Base-by-base conservation (phyloP, 2,329 filamentous ascomycete genomes). In the Chalaropsis ovoidea region DNA sequence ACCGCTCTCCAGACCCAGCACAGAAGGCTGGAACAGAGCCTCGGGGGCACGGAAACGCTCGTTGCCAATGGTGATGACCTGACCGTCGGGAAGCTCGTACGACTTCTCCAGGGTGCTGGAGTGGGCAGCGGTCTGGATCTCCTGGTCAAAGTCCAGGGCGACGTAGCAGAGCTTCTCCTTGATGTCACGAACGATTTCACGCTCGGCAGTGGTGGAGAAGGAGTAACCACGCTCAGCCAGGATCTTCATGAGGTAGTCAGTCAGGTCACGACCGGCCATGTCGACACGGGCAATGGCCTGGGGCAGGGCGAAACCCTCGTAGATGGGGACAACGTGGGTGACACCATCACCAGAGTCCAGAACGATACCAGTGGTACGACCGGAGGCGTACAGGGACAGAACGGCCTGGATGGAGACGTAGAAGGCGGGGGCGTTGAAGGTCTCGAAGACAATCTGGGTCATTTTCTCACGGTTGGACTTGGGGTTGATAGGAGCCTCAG, bases 81-180 rank as follows among this genome's bases (percentile, higher is more conserved):
- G 88, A 74, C 94, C 94, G 77, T 99, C 94, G 73, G 94, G 94
- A 85, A 99, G 92, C 82, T 99, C 94, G 81, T 99, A 99, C 65
- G 94, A 97, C 88, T 97, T 97, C 89, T 99, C 94, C 78, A 99
- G 84, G 82, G 84, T 91, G 78, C 94, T 97, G 82, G 90, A 95
- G 86, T 99, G 94, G 78, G 91, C 92, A 74, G 94, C 94, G 73
- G 94, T 99, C 86, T 99, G 94, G 79, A 99, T 96, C 84, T 99
- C 94, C 86, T 99, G 94, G 86, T 99, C 94, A 75, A 99, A 97
- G 85, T 99, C 94, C 73, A 99, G 89, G 72, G 94, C 94, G 77
- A 97, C 94, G 83, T 99, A 99, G 88, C 94, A 99, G 75, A 99
- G 92, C 88, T 97, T 99, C 89, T 99, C 94, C 89, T 99, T 99